phyloP scores from a whole-genome alignment of 768 basidiomycete genomes.

The Boletellus sp. region DNA sequence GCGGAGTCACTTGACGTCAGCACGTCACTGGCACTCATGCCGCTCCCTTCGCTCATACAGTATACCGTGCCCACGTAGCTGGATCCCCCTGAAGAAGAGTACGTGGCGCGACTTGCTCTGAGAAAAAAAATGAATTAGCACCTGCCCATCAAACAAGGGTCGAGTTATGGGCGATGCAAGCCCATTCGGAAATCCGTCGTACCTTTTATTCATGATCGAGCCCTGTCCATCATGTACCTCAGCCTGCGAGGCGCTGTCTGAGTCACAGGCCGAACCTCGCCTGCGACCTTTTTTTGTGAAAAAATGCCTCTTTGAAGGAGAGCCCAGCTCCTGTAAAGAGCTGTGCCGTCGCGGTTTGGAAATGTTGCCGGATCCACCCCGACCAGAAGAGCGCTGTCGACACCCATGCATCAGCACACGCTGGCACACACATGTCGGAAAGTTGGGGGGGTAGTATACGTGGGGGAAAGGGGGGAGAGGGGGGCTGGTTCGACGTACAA shows the following conservation, averaged over 20 bases:
- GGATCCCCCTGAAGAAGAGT: constrained; percentile 13
- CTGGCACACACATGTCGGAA: too few relatives aligned
- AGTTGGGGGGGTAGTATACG: too few relatives aligned
- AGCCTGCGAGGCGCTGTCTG: not conserved
- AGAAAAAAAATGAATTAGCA: too few relatives aligned
- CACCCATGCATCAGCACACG: not conserved
- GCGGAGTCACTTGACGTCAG: constrained; percentile 3
- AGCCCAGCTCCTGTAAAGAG: constrained; percentile 2
- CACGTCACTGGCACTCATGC: not conserved
- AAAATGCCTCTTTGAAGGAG: constrained; percentile 1
- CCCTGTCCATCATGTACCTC: not conserved
- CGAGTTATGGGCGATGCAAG: too few relatives aligned
- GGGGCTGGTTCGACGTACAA: constrained; percentile 11
- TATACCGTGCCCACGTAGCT: not conserved
- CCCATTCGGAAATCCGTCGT: not conserved
- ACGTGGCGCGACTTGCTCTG: constrained; percentile 12
- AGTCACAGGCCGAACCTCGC: not conserved
- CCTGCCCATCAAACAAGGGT: too few relatives aligned
- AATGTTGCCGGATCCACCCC: constrained; percentile 29
- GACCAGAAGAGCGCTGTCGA: constrained; percentile 23
- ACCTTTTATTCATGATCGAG: constrained; percentile 6
- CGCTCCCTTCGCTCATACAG: not conserved
- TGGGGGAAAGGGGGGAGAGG: too few relatives aligned
- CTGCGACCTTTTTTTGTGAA: constrained; percentile 16
- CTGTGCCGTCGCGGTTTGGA: constrained; percentile 6